A percentile compares a stretch with the other conserved stretches of the same genome.
Evolutionary conservation across 352 stramenopile genomes (phyloP).

Genomic region (Phytopythium ostracodes): DNA sequence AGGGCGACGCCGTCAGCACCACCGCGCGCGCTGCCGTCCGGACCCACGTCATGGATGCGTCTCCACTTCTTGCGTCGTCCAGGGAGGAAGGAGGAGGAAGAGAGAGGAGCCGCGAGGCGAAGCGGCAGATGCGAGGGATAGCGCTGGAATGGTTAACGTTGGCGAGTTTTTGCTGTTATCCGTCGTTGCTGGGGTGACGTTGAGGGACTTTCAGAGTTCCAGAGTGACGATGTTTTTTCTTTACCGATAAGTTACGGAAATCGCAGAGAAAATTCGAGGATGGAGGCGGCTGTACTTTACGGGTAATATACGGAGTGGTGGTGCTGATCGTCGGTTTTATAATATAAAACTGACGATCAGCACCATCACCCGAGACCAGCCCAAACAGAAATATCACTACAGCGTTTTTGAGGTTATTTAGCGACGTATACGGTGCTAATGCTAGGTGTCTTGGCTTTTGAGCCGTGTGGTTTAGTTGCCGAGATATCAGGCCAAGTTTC

Average conservation of each 20-base stretch:
- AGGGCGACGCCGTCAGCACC: constrained; percentile 7
- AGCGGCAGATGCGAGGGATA: background rate
- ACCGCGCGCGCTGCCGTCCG: background rate
- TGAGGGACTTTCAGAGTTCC: background rate
- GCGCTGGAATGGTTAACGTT: background rate
- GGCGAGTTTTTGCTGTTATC: background rate
- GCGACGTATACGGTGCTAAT: no score
- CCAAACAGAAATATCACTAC: no score
- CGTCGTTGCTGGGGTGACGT: background rate
- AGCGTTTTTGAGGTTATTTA: no score
- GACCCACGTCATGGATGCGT: constrained; percentile 1
- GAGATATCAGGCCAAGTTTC: no score
- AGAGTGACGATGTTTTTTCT: background rate
- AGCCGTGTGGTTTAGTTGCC: no score
- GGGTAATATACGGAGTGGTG: no score
- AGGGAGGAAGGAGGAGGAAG: background rate
- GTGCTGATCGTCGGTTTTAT: background rate
- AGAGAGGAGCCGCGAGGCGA: background rate
- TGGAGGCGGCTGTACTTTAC: no score
- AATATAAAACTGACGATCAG: no score
- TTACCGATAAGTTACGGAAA: no score
- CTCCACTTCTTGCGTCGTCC: background rate
- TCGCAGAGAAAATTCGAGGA: no score
- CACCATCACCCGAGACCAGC: no score
- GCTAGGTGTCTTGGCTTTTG: no score